Evolutionary conservation across 176 grass and related monocot species (phyloP), one percentile per base, ranked within the genome.

Genomic region (Eragrostis curvula): DNA sequence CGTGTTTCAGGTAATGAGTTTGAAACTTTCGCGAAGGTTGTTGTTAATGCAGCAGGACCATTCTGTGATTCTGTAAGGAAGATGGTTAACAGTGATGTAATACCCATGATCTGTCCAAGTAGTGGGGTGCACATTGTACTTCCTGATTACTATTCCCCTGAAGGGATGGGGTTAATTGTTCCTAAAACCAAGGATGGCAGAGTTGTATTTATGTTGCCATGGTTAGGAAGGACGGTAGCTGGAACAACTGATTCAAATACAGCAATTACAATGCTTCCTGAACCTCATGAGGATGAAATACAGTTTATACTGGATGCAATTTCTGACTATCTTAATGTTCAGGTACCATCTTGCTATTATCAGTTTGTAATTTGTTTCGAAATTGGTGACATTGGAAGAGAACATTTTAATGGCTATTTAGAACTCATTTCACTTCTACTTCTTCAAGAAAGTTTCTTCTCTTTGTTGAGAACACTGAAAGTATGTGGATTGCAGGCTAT

Each of bases 271-370:
- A 95, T 95, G 92, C 86, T 95, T 76, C 96, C 96, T 85, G 96
- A 95, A 85, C 96, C 96, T 39, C 90, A 98, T 87, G 96, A 98
- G 83, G 96, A 98, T 88, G 96, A 98, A 87, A 98, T 98, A 88
- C 92, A 93, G 23, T 98, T 98, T 68, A 95, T 98, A 85, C 73
- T 98, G 82, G 96, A 98, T 82, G 88, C 96, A 12, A 93, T 98
- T 53, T 93, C 90, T 59, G 92, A 91, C 80, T 98, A 98, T 49
- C 90, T 98, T 84, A 98, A 93, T 77, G 85, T 98, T 83, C 92
- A 95, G 96, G 96, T 61, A 48, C 12, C 12, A 45, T 45, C 43
- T 45, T 45, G 2, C 49, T 57, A 14, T 81, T 71, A 21, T 71
- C 10, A 45, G 16, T 12, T 44, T 68, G 12, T 24, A 74, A 44